A percentile compares a stretch with the other conserved stretches of the same genome.
Conservation (phyloP, 2,329 filamentous ascomycete species). For the Tolypocladium tundrense region DNA sequence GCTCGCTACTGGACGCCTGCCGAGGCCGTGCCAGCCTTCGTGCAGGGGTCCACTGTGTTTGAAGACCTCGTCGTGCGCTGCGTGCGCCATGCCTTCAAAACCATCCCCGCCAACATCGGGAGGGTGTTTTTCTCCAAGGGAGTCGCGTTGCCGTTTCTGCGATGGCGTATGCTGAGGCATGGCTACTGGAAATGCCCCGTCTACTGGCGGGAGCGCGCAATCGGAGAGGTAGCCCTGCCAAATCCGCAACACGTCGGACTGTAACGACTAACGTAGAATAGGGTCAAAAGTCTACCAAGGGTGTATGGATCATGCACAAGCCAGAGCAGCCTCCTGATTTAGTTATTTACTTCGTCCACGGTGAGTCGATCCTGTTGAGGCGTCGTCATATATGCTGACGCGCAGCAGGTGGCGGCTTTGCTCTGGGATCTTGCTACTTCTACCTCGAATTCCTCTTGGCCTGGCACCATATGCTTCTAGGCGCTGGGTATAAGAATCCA, state of each 20-base stretch:
- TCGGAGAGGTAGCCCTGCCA: slow-evolving; percentile 15
- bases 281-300: slow-evolving; percentile 37
- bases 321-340: slow-evolving; percentile 55
- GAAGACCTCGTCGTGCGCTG: slow-evolving; percentile 70
- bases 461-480: slow-evolving; percentile 56
- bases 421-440: slow-evolving; percentile 73
- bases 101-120: slow-evolving; percentile 57
- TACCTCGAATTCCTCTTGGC: slow-evolving; percentile 75
- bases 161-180: slow-evolving; percentile 66
- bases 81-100: slow-evolving; percentile 67
- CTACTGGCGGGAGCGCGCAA: slow-evolving; percentile 45
- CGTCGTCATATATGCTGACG: not conserved
- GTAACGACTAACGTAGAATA: slow-evolving; percentile 5
- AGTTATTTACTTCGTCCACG: slow-evolving; percentile 75
- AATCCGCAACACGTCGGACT: not conserved
- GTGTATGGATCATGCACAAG: slow-evolving; percentile 60
- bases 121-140: slow-evolving; percentile 68
- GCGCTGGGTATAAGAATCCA: slow-evolving; percentile 60
- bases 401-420: slow-evolving; percentile 61
- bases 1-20: slow-evolving; percentile 20
- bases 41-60: slow-evolving; percentile 60
- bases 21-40: slow-evolving; percentile 42
- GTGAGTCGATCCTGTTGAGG: slow-evolving; percentile 29
- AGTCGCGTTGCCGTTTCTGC: slow-evolving; percentile 63
- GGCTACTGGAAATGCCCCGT: slow-evolving; percentile 54